Evolutionary conservation across 495 filamentous ascomycete genomes (phyloP).

Genomic region (Barbatosphaeria neglecta): DNA sequence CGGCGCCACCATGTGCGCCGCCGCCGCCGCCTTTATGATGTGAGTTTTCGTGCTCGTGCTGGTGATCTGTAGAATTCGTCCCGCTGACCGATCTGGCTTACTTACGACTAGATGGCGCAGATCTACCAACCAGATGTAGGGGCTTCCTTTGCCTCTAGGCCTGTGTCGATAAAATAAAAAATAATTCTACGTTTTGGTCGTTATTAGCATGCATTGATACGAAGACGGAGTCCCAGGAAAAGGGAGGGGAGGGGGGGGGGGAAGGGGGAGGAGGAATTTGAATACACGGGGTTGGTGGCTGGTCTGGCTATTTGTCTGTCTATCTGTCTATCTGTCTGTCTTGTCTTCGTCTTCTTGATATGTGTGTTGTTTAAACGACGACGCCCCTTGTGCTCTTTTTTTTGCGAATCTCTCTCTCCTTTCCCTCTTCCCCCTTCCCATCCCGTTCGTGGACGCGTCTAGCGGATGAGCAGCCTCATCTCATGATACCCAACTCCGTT

Average conservation of each 20-base stretch:
- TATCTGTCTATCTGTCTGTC: neutral
- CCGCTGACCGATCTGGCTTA: too few relatives aligned
- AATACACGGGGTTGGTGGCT: too few relatives aligned
- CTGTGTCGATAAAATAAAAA: neutral
- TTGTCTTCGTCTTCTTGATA: neutral
- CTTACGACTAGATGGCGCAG: slow-evolving; percentile 17
- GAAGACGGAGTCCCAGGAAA: neutral
- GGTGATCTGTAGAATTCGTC: too few relatives aligned
- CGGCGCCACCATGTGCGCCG: slow-evolving; percentile 68
- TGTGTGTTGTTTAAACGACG: too few relatives aligned
- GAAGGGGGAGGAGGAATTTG: too few relatives aligned
- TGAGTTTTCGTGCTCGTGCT: too few relatives aligned
- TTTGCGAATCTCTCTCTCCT: neutral
- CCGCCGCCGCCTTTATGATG: slow-evolving; percentile 68
- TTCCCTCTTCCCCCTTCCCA: neutral
- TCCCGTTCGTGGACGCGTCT: too few relatives aligned
- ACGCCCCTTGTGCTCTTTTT: too few relatives aligned
- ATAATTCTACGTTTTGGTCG: neutral
- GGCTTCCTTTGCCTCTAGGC: neutral
- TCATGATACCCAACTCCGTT: slow-evolving; percentile 1
- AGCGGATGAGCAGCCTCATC: too few relatives aligned
- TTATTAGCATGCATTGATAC: too few relatives aligned
- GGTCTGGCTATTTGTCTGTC: too few relatives aligned
- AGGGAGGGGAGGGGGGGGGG: too few relatives aligned
- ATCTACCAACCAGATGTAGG: slow-evolving; percentile 26